Evolutionary conservation across 352 stramenopile species (phyloP).

Genomic region (Globisporangium barbulae): DNA sequence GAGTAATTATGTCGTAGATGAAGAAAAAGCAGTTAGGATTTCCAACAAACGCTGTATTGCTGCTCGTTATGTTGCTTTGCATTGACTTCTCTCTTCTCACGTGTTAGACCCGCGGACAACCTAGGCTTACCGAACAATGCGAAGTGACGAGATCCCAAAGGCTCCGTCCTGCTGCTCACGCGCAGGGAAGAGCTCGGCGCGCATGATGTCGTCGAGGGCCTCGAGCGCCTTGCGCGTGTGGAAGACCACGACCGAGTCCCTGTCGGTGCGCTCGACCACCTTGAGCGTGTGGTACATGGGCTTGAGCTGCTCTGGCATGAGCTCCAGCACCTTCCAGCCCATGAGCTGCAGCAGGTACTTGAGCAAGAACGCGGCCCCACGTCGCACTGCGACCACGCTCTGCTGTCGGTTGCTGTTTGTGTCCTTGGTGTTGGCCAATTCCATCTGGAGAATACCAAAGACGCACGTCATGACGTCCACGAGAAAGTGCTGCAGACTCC

Average conservation of each 20-base stretch:
- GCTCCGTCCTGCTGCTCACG: conserved; percentile 32
- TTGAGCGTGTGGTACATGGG: conserved; percentile 79
- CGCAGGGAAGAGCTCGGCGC: conserved; percentile 61
- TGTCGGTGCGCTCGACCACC: conserved; percentile 56
- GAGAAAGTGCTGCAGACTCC: conserved; percentile 66
- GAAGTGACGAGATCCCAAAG: conserved; percentile 41
- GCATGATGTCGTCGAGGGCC: conserved; percentile 65
- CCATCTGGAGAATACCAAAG: conserved; percentile 75
- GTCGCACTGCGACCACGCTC: conserved; percentile 56
- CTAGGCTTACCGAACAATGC: conserved; percentile 35
- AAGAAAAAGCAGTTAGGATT: neutral
- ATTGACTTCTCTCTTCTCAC: too few relatives aligned
- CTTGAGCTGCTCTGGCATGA: conserved; percentile 68
- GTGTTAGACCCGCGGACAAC: neutral
- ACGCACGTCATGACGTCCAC: conserved; percentile 75
- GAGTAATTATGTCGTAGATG: neutral
- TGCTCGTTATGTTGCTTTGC: neutral
- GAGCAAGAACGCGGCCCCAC: conserved; percentile 73
- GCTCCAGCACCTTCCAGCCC: conserved; percentile 69
- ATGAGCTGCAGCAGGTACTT: conserved; percentile 75
- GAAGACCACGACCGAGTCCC: conserved; percentile 61
- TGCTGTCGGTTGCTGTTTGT: conserved; percentile 1
- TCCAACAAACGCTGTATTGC: neutral
- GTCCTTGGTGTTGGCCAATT: conserved; percentile 23
- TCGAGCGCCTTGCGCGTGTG: conserved; percentile 55